A percentile compares a stretch with the other conserved stretches of the same genome.
Evolutionary conservation across 495 filamentous ascomycete genomes (phyloP).

Genomic region (Neurospora sp.): DNA sequence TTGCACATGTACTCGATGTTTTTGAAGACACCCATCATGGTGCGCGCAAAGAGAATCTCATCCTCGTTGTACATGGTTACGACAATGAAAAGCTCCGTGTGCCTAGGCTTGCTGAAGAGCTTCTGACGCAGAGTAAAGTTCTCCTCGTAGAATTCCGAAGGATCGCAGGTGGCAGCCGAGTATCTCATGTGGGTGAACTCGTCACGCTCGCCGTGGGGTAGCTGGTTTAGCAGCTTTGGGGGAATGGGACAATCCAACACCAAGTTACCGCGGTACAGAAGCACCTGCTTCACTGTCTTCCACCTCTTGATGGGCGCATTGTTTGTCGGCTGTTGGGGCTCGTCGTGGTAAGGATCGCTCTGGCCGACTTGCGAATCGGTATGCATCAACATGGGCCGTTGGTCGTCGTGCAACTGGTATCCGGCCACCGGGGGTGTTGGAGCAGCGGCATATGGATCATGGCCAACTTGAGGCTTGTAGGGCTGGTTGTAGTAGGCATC

Average conservation of each 20-base stretch:
- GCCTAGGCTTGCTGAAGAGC: slow-evolving; percentile 83
- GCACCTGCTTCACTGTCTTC: slow-evolving; percentile 98
- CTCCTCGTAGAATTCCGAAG: slow-evolving; percentile 71
- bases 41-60: slow-evolving; percentile 90
- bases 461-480: slow-evolving; percentile 51
- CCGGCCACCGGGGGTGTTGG: slow-evolving; percentile 36
- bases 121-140: slow-evolving; percentile 90
- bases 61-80: slow-evolving; percentile 99
- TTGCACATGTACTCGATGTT: slow-evolving; percentile 97
- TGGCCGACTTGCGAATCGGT: slow-evolving; percentile 32
- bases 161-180: slow-evolving; percentile 95
- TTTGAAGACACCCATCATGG: slow-evolving; percentile 95
- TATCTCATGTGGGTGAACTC: slow-evolving; percentile 99
- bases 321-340: slow-evolving; percentile 36
- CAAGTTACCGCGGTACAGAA: slow-evolving; percentile 91
- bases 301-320: slow-evolving; percentile 64
- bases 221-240: slow-evolving; percentile 71
- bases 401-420: slow-evolving; percentile 41
- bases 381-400: slow-evolving; percentile 40
- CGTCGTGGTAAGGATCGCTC: slow-evolving; percentile 39
- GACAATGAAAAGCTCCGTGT: slow-evolving; percentile 96
- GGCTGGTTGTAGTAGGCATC: slow-evolving; percentile 78
- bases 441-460: background rate
- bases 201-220: slow-evolving; percentile 84
- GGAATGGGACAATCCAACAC: slow-evolving; percentile 96